Base-by-base conservation (phyloP, 2,329 filamentous ascomycete species). In the Alternaria ethzedia region DNA sequence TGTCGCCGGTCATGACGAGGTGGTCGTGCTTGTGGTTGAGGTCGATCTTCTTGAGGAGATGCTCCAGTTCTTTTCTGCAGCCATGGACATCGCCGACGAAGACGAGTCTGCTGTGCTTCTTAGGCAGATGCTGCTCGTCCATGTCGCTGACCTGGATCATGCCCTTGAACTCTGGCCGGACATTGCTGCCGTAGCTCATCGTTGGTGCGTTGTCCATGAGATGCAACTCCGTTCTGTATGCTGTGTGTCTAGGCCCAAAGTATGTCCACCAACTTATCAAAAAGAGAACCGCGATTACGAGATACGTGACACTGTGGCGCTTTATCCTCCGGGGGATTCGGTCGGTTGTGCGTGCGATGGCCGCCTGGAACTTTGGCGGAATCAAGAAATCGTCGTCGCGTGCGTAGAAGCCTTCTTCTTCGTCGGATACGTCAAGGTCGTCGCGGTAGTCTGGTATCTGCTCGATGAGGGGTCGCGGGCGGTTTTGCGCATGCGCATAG, bases 21-120 rank as follows among this genome's bases (percentile, higher is more conserved):
- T 83, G 79, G 55, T 81, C 95, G 52, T 82, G 83, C 13, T 84
- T 81, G 25, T 81, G 76, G 63, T 90, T 79, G 79, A 93, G 95
- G 15, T 84, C 77, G 21, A 91, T 82, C 73, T 92, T 89, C 6
- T 86, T 77, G 25, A 98, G 85, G 12, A 98, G 84, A 15, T 84
- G 63, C 66, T 78, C 68, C 26, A 80, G 84, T 65, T 93, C 87
- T 12, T 86, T 78, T 70, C 88, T 88, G 83, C 96, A 96, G 52
- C 96, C 96, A 82, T 98, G 95, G 13, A 98, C 93, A 81, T 99
- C 96, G 58, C 96, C 95, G 32, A 98, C 85, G 64, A 98, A 85
- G 32, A 98, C 83, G 23, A 99, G 82, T 17, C 94, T 85, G 57
- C 86, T 88, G 28, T 80, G 76, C 41, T 74, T 72, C 44, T 75